Evolutionary conservation across 2,329 filamentous ascomycete species (phyloP).

Genomic region (Colletotrichum truncatum): DNA sequence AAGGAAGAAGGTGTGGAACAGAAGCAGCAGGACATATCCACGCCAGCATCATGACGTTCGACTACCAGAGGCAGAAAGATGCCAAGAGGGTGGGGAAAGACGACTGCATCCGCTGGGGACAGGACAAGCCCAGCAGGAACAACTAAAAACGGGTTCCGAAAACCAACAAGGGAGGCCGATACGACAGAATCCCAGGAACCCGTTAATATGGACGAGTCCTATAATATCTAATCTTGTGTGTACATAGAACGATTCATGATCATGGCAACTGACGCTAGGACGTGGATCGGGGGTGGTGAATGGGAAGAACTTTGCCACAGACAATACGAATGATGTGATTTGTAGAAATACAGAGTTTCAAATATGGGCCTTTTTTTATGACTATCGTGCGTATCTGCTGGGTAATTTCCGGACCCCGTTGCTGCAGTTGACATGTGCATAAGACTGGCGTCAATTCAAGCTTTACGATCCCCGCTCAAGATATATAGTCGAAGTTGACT

Average conservation of each 20-base stretch:
- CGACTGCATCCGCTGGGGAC: slow-evolving; percentile 24
- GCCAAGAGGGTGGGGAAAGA: slow-evolving; percentile 33
- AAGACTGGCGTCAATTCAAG: too few species aligned
- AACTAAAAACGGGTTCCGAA: slow-evolving; percentile 20
- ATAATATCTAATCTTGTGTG: slow-evolving; percentile 43
- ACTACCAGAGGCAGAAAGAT: slow-evolving; percentile 24
- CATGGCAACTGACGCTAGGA: slow-evolving; percentile 28
- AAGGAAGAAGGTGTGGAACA: slow-evolving; percentile 36
- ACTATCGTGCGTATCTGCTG: too few species aligned
- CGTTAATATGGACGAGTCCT: slow-evolving; percentile 28
- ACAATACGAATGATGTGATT: slow-evolving; percentile 28
- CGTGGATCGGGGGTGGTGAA: slow-evolving; percentile 28
- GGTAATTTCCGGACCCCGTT: too few species aligned
- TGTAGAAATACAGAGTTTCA: neutral
- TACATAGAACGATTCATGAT: slow-evolving; percentile 37
- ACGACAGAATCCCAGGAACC: slow-evolving; percentile 26
- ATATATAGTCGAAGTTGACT: too few species aligned
- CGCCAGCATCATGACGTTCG: slow-evolving; percentile 21
- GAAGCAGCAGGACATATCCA: slow-evolving; percentile 27
- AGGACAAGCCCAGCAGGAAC: slow-evolving; percentile 25
- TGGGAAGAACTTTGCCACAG: slow-evolving; percentile 27
- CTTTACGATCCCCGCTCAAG: too few species aligned
- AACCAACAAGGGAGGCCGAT: slow-evolving; percentile 22
- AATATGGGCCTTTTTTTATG: too few species aligned
- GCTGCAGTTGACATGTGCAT: too few species aligned